These are phyloP conservation scores for Trametes versicolor DNA, from an alignment of 1,284 basidiomycete species.

Conservation along the genomic window DNA sequence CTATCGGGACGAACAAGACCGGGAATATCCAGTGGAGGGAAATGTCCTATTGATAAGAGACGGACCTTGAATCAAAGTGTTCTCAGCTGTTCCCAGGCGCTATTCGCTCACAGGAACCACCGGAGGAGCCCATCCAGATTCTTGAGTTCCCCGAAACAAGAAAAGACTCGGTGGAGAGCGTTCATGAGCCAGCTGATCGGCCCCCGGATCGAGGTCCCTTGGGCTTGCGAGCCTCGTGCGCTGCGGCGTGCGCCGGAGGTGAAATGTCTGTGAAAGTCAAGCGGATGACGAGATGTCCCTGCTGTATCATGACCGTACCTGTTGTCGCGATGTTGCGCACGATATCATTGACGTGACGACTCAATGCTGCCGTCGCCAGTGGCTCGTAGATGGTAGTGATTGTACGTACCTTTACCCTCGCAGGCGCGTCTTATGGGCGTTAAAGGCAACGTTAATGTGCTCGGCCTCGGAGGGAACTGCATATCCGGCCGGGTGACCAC, in stretches of 20 bases:
- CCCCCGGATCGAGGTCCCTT: constrained; percentile 35
- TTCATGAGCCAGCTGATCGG: constrained; percentile 31
- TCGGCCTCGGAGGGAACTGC: not conserved
- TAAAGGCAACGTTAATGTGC: constrained; percentile 1
- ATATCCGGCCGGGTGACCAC: constrained; percentile 8
- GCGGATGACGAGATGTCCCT: constrained; percentile 22
- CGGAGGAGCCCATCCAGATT: constrained; percentile 25
- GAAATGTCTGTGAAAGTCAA: constrained; percentile 23
- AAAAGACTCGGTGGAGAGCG: constrained; percentile 24
- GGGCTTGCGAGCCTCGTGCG: constrained; percentile 32
- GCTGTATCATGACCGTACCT: not conserved
- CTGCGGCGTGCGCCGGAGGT: constrained; percentile 18
- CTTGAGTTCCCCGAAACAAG: constrained; percentile 24
- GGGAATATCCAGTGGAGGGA: constrained; percentile 27
- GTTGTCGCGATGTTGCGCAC: constrained; percentile 9
- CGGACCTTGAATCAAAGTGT: constrained; percentile 29
- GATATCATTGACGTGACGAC: constrained; percentile 8
- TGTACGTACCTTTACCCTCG: constrained; percentile 13
- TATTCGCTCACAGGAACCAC: constrained; percentile 27
- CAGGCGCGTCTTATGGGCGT: constrained; percentile 8
- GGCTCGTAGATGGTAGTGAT: not conserved
- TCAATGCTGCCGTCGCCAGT: not conserved
- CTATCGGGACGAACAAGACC: constrained; percentile 35
- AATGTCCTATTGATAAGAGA: constrained; percentile 34
- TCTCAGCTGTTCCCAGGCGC: constrained; percentile 34